Base-by-base conservation (phyloP, 345 rosid genomes). In the Eucalyptus erythrocorys region DNA sequence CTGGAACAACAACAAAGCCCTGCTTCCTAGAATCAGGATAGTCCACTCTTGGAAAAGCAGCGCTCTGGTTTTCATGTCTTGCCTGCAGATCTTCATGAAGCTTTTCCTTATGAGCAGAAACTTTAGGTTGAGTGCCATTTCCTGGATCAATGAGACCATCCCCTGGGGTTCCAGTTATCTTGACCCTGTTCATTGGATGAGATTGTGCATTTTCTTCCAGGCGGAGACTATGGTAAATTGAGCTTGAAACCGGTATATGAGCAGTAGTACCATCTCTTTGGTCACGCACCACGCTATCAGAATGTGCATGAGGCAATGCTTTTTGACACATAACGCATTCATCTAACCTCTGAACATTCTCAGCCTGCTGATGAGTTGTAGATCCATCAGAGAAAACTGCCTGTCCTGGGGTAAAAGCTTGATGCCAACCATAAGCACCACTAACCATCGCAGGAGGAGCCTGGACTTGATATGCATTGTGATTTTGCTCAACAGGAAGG, bases 261-360 rank as follows among this genome's bases (percentile, higher is more conserved):
- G 90, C 90, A 49, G 57, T 71, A 87, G 51, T 79, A 53, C 85
- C 59, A 10, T 90, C 93, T 87, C 92, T 91, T 64, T 86, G 91
- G 88, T 91, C 94, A 87, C 57, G 92, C 85, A 89, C 89, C 89
- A 92, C 15, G 86, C 95, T 91, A 93, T 95, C 96, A 3, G 95
- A 95, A 93, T 95, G 95, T 66, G 92, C 94, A 92, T 94, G 96
- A 88, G 96, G 96, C 92, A 95, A 91, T 85, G 95, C 92, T 90
- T 93, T 95, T 86, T 94, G 95, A 90, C 96, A 94, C 96, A 93
- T 90, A 71, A 85, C 61, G 86, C 96, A 93, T 76, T 92, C 97
- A 27, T 95, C 98, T 64, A 92, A 88, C 89, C 89, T 91, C 85
- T 89, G 87, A 59, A 81, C 66, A 82, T 89, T 92, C 87, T 93